Evolutionary conservation across 2,329 filamentous ascomycete genomes (phyloP).

Genomic region (Colletotrichum tamarilloi): DNA sequence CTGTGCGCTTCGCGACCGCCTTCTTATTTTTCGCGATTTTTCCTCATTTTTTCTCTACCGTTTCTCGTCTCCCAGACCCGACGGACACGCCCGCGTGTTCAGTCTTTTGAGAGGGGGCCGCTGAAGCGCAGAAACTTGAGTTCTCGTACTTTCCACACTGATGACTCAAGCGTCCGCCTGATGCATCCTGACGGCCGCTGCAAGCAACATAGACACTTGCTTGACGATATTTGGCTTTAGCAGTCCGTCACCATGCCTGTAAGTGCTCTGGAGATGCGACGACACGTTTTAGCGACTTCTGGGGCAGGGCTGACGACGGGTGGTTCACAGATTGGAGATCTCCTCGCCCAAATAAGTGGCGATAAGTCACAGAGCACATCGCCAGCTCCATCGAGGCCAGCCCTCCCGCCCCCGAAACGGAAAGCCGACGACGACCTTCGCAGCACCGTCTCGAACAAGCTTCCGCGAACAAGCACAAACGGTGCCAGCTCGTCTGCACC

Average conservation of each 20-base stretch:
- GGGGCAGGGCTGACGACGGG: constrained; percentile 8
- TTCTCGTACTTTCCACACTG: constrained; percentile 28
- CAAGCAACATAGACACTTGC: constrained; percentile 35
- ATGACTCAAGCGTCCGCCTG: constrained; percentile 35
- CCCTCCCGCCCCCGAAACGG: constrained; percentile 57
- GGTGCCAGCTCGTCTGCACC: constrained; percentile 36
- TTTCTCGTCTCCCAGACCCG: neutral
- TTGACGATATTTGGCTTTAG: constrained; percentile 33
- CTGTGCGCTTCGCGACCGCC: constrained; percentile 10
- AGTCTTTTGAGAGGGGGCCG: constrained; percentile 10
- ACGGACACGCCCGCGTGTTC: neutral
- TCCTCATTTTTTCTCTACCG: neutral
- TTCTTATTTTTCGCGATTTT: constrained; percentile 19
- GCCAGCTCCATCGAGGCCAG: constrained; percentile 46
- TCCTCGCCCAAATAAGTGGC: constrained; percentile 72
- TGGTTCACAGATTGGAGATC: constrained; percentile 56
- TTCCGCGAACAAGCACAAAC: constrained; percentile 45
- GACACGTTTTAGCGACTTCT: neutral
- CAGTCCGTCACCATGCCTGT: constrained; percentile 37
- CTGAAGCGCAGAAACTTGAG: constrained; percentile 30
- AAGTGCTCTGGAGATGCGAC: constrained; percentile 12
- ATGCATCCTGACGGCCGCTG: constrained; percentile 34
- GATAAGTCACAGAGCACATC: constrained; percentile 54
- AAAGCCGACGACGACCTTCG: constrained; percentile 66
- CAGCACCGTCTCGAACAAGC: constrained; percentile 51